phyloP scores from a whole-genome alignment of 257 asterid species.

The Solanum gandarillasii region DNA sequence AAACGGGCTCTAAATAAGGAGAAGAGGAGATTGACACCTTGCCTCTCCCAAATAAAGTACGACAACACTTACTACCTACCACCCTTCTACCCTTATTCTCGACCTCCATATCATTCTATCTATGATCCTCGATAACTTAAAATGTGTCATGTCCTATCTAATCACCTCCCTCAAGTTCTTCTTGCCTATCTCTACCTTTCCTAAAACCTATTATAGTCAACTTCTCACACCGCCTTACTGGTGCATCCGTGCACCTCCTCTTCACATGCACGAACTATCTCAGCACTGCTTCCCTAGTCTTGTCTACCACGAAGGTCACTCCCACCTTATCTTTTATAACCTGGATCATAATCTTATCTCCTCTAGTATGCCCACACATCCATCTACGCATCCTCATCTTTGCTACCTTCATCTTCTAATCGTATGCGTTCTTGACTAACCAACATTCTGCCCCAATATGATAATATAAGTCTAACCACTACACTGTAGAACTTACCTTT shows the following conservation, averaged over 20 bases:
- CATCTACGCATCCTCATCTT: background rate
- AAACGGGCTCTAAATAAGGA: background rate
- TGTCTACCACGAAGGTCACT: background rate
- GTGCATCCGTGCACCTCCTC: background rate
- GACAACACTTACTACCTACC: background rate
- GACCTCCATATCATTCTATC: background rate
- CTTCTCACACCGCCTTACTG: background rate
- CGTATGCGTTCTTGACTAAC: background rate
- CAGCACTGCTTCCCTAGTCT: background rate
- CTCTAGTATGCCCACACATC: background rate
- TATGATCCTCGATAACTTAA: background rate
- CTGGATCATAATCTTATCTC: background rate
- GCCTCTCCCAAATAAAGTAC: background rate
- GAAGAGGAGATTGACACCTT: background rate
- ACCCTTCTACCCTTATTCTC: background rate
- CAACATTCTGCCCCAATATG: background rate
- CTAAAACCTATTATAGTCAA: background rate
- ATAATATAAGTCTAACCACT: background rate
- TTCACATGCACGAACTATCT: background rate
- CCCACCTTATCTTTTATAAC: background rate
- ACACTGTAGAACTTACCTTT: background rate
- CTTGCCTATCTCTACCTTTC: background rate
- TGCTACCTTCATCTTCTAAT: background rate
- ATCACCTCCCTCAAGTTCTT: background rate
- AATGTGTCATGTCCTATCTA: background rate